Percentiles rank a stretch among this genome's conserved stretches.
Evolutionary conservation across 2,329 filamentous ascomycete species (phyloP).

Genomic region (Pestalotiopsis sp.): DNA sequence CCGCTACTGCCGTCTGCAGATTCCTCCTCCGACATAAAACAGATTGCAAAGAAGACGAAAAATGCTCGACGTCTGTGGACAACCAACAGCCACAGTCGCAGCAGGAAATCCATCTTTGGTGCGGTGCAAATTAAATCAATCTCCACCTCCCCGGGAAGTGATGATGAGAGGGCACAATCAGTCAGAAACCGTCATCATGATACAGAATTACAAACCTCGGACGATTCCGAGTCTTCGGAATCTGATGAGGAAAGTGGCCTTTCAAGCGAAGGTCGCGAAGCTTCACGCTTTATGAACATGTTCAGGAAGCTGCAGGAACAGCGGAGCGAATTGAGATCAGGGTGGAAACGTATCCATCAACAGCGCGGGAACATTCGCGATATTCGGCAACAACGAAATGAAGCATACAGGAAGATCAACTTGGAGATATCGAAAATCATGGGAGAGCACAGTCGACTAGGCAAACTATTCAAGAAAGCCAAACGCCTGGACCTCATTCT

Average conservation of each 20-base stretch:
- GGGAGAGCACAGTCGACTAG: constrained; percentile 19
- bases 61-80: too few species aligned
- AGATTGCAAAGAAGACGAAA: too few species aligned
- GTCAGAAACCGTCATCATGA: neutral
- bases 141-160: too few species aligned
- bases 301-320: neutral
- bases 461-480: constrained; percentile 24
- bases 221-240: too few species aligned
- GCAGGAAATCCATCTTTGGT: too few species aligned
- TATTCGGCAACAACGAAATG: constrained; percentile 25
- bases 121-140: too few species aligned
- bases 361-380: constrained; percentile 22
- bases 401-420: constrained; percentile 26
- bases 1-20: too few species aligned
- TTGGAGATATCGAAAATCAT: constrained; percentile 24
- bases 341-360: constrained; percentile 17
- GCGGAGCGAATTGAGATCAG: neutral
- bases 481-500: neutral
- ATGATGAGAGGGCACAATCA: neutral
- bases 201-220: neutral
- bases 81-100: too few species aligned
- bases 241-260: too few species aligned
- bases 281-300: too few species aligned
- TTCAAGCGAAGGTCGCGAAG: too few species aligned
- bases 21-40: too few species aligned